Evolutionary conservation across 1,139 yeast genomes (phyloP).

Genomic region (Sugiyamaella grinbergsii): DNA sequence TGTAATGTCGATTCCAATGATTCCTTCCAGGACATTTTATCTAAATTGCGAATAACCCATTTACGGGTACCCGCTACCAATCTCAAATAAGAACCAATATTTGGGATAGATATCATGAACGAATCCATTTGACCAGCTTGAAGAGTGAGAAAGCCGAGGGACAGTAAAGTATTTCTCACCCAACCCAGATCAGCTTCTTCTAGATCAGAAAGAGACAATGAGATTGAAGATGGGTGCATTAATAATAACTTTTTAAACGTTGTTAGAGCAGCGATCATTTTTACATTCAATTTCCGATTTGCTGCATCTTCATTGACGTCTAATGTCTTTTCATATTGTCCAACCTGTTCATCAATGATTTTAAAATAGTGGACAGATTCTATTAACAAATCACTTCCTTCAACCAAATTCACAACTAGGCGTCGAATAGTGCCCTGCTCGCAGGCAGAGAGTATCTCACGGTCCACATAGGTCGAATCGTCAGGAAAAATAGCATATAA

Average conservation of each 20-base stretch:
- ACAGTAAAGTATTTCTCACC: slow-evolving; percentile 43
- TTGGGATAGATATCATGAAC: slow-evolving; percentile 61
- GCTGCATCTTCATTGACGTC: not conserved
- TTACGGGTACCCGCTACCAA: slow-evolving; percentile 51
- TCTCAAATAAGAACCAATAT: slow-evolving; percentile 58
- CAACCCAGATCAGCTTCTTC: slow-evolving; percentile 20
- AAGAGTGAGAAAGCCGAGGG: slow-evolving; percentile 58
- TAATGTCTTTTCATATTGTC: slow-evolving; percentile 10
- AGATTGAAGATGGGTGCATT: slow-evolving; percentile 36
- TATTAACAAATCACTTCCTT: slow-evolving; percentile 46
- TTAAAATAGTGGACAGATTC: slow-evolving; percentile 39
- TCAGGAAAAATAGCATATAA: slow-evolving; percentile 47
- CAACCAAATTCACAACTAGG: slow-evolving; percentile 43
- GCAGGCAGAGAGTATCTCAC: slow-evolving; percentile 41
- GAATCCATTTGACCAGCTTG: slow-evolving; percentile 51
- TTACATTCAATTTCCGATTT: slow-evolving; percentile 4
- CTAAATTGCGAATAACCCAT: slow-evolving; percentile 54
- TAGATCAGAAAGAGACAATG: slow-evolving; percentile 45
- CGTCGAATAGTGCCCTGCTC: slow-evolving; percentile 39
- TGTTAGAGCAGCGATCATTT: slow-evolving; percentile 20
- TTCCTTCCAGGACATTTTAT: slow-evolving; percentile 54
- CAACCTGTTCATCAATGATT: slow-evolving; percentile 27
- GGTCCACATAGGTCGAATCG: slow-evolving; percentile 50
- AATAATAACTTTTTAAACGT: slow-evolving; percentile 37
- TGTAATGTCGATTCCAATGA: slow-evolving; percentile 53